Percentiles rank a stretch among this genome's conserved stretches.
These are phyloP conservation scores for Fraxinus americana DNA, from an alignment of 257 asterid species.

Conservation along the genomic window DNA sequence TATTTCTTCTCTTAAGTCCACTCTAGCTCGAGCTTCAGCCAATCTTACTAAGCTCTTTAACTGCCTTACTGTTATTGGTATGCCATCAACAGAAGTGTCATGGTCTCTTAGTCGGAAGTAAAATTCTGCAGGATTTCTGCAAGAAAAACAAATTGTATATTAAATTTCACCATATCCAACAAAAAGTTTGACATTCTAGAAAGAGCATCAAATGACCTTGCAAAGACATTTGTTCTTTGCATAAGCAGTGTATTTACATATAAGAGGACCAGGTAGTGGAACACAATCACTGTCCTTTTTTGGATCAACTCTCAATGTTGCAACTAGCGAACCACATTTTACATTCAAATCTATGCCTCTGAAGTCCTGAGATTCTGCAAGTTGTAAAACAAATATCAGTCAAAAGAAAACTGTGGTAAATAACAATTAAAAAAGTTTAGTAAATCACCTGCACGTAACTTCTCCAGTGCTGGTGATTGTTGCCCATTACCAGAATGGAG, in stretches of 20 bases:
- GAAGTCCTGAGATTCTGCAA: constrained; percentile 57
- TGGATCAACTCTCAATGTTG: constrained; percentile 83
- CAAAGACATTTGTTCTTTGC: constrained; percentile 80
- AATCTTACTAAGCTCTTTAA: constrained; percentile 62
- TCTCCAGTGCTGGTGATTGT: constrained; percentile 62
- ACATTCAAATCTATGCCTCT: constrained; percentile 45
- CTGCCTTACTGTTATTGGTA: constrained; percentile 97
- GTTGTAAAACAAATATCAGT: constrained; percentile 23
- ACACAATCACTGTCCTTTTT: constrained; percentile 71
- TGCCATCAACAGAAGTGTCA: constrained; percentile 76
- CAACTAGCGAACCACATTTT: constrained; percentile 60
- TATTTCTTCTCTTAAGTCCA: constrained; percentile 83
- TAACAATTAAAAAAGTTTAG: constrained; percentile 20
- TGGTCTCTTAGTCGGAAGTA: constrained; percentile 81
- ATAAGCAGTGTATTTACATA: constrained; percentile 91
- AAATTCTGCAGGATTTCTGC: constrained; percentile 93
- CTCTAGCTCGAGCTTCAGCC: too few relatives aligned
- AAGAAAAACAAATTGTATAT: constrained; percentile 27
- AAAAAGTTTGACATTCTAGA: constrained; percentile 7
- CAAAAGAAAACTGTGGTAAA: constrained; percentile 23
- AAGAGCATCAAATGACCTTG: constrained; percentile 62
- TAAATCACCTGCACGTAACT: constrained; percentile 66
- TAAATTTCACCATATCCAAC: constrained; percentile 21
- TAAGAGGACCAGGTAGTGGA: constrained; percentile 92
- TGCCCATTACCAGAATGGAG: constrained; percentile 87